Percentiles rank a stretch among this genome's conserved stretches.
Evolutionary conservation across 2,329 filamentous ascomycete species (phyloP).

Genomic region (Sordariomycetes sp.): DNA sequence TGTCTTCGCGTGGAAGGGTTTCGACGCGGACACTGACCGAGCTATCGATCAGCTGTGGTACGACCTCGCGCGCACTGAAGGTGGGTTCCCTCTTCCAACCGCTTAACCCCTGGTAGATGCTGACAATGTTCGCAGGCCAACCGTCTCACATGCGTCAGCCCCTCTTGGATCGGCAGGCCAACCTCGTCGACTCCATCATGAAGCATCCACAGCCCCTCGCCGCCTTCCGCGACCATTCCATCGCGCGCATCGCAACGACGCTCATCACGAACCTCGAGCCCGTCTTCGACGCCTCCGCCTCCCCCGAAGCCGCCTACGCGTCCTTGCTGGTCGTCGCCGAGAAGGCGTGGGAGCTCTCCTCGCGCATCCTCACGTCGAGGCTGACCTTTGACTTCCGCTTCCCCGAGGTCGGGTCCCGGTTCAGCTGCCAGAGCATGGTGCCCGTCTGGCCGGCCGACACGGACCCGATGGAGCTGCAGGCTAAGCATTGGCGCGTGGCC

Average conservation of each 20-base stretch:
- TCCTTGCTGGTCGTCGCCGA: slow-evolving; percentile 33
- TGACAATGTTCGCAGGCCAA: slow-evolving; percentile 15
- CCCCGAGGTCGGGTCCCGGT: slow-evolving; percentile 39
- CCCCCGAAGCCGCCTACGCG: slow-evolving; percentile 22
- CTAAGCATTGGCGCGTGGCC: slow-evolving; percentile 41
- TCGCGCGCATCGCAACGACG: slow-evolving; percentile 32
- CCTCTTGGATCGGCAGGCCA: slow-evolving; percentile 26
- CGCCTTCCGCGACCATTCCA: slow-evolving; percentile 19
- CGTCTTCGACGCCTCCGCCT: slow-evolving; percentile 20
- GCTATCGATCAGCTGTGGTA: slow-evolving; percentile 24
- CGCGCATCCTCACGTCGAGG: slow-evolving; percentile 34
- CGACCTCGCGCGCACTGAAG: slow-evolving; percentile 20
- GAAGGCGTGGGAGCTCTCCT: slow-evolving; percentile 33
- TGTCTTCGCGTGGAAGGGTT: slow-evolving; percentile 27
- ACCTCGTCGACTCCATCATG: slow-evolving; percentile 27
- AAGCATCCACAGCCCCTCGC: slow-evolving; percentile 17
- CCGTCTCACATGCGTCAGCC: slow-evolving; percentile 25
- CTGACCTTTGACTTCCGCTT: slow-evolving; percentile 38
- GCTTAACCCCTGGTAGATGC: background rate
- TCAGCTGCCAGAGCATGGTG: slow-evolving; percentile 37
- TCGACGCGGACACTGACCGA: slow-evolving; percentile 22
- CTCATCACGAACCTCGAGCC: slow-evolving; percentile 26
- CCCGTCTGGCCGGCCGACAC: slow-evolving; percentile 29
- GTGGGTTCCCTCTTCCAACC: slow-evolving; percentile 11
- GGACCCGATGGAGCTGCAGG: slow-evolving; percentile 34